Conservation (phyloP, 2,329 filamentous ascomycete species). For the Monosporascus sp. region DNA sequence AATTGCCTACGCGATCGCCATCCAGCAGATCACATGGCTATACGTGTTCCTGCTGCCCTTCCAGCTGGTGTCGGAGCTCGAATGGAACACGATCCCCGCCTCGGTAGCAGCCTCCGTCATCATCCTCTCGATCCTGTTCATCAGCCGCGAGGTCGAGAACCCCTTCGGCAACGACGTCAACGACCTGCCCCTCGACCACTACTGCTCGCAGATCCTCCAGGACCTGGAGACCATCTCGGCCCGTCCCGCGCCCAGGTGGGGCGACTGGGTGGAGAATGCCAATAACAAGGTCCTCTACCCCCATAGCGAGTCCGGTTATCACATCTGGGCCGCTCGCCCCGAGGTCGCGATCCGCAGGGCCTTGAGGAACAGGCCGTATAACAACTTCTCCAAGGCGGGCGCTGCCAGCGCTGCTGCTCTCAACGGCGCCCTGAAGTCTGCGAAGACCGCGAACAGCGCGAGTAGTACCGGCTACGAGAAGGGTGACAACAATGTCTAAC, state of each 20-base stretch:
- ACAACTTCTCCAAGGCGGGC: slow-evolving; percentile 8
- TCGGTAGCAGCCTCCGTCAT: slow-evolving; percentile 72
- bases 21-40: slow-evolving; percentile 80
- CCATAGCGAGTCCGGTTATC: slow-evolving; percentile 27
- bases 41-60: slow-evolving; percentile 79
- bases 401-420: neutral
- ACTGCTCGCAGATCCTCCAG: slow-evolving; percentile 66
- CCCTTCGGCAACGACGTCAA: slow-evolving; percentile 82
- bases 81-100: slow-evolving; percentile 74
- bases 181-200: slow-evolving; percentile 70
- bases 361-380: slow-evolving; percentile 21
- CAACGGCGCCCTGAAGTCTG: neutral
- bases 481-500: neutral
- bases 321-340: slow-evolving; percentile 23
- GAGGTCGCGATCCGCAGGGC: slow-evolving; percentile 21
- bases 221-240: slow-evolving; percentile 72
- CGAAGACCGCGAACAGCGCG: neutral
- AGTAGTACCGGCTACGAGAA: neutral
- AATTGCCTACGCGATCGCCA: slow-evolving; percentile 77
- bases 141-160: slow-evolving; percentile 79
- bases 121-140: slow-evolving; percentile 68
- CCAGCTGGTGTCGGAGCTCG: slow-evolving; percentile 61
- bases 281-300: slow-evolving; percentile 49
- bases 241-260: slow-evolving; percentile 43
- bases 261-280: slow-evolving; percentile 42